These are phyloP conservation scores for Arthrobotrys conoides DNA, from an alignment of 2,329 filamentous ascomycete species.

Conservation along the genomic window DNA sequence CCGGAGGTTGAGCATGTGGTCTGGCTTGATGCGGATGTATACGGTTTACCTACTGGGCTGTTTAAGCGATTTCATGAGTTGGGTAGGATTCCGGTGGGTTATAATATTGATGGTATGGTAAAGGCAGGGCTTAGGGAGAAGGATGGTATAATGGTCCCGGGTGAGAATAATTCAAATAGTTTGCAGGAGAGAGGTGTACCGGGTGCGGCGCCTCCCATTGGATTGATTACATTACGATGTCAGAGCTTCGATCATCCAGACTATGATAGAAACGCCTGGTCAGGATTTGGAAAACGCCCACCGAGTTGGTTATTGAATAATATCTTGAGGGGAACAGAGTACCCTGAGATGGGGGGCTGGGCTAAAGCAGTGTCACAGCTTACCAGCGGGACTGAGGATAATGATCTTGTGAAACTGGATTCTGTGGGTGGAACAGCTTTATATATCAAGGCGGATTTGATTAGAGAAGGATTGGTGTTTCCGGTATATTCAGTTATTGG, in stretches of 20 bases:
- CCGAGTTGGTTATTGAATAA: constrained; percentile 62
- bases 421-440: constrained; percentile 67
- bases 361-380: constrained; percentile 54
- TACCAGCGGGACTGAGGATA: constrained; percentile 63
- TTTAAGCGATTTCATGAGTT: constrained; percentile 65
- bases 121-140: constrained; percentile 27
- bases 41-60: constrained; percentile 65
- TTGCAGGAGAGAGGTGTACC: background rate
- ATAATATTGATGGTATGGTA: constrained; percentile 57
- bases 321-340: constrained; percentile 60
- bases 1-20: constrained; percentile 64
- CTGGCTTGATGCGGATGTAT: constrained; percentile 67
- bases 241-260: constrained; percentile 65
- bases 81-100: constrained; percentile 61
- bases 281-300: constrained; percentile 58
- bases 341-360: constrained; percentile 59
- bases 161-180: background rate
- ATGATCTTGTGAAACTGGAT: constrained; percentile 66
- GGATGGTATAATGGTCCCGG: background rate
- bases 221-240: constrained; percentile 66
- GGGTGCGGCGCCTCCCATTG: constrained; percentile 55
- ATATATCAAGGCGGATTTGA: constrained; percentile 65
- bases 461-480: constrained; percentile 66
- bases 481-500: constrained; percentile 66
- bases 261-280: constrained; percentile 67